Evolutionary conservation across 2,329 filamentous ascomycete species (phyloP).

Genomic region (Cladobotryum mycophilum): DNA sequence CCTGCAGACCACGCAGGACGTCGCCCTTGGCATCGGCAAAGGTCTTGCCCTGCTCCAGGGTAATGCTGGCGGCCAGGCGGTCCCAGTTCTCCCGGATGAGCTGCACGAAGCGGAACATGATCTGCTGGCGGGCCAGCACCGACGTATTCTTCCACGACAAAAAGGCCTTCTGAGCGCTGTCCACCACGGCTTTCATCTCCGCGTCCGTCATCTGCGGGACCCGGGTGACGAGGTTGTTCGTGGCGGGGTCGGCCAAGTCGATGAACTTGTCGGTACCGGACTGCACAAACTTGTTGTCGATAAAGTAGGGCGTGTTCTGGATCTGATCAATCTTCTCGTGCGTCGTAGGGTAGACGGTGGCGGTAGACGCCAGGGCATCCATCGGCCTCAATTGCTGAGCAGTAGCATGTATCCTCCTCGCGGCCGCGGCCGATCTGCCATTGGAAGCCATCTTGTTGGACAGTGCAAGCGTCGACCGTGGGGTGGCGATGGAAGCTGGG

Average conservation of each 20-base stretch:
- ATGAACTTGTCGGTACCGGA: slow-evolving; percentile 68
- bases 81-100: slow-evolving; percentile 83
- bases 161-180: slow-evolving; percentile 70
- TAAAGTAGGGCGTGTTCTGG: slow-evolving; percentile 70
- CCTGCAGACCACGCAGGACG: slow-evolving; percentile 74
- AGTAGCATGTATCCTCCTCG: slow-evolving; percentile 52
- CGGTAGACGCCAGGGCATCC: slow-evolving; percentile 47
- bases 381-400: slow-evolving; percentile 48
- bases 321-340: slow-evolving; percentile 66
- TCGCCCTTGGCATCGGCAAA: slow-evolving; percentile 78
- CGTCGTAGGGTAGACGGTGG: slow-evolving; percentile 59
- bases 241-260: slow-evolving; percentile 75
- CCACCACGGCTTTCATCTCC: slow-evolving; percentile 69
- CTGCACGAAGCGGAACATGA: slow-evolving; percentile 81
- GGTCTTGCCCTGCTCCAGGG: slow-evolving; percentile 83
- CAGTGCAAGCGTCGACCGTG: slow-evolving; percentile 20
- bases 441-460: slow-evolving; percentile 30
- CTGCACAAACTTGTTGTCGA: slow-evolving; percentile 70
- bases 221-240: slow-evolving; percentile 77
- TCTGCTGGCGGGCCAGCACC: slow-evolving; percentile 68
- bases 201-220: slow-evolving; percentile 75
- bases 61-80: slow-evolving; percentile 75
- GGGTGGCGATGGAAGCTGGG: slow-evolving; percentile 20
- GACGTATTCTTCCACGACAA: slow-evolving; percentile 66
- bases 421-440: slow-evolving; percentile 32